A percentile compares a stretch with the other conserved stretches of the same genome.
phyloP scores from a whole-genome alignment of 176 grass and related monocot species.

The Poa pratensis region DNA sequence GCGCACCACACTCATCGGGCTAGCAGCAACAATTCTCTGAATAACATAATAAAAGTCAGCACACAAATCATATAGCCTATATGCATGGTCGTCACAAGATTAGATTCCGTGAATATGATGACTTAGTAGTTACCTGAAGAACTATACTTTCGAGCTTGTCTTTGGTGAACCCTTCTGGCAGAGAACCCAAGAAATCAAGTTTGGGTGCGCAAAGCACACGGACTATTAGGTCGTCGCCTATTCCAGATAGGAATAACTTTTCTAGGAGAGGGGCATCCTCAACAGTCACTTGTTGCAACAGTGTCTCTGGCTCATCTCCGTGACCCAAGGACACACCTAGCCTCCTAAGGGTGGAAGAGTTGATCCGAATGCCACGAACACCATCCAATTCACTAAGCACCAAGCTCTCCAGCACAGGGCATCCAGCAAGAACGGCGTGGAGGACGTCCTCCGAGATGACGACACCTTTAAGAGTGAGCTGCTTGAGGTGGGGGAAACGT shows the following conservation, averaged over 20 bases:
- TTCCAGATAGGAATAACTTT: background rate
- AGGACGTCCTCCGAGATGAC: background rate
- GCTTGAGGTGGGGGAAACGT: background rate
- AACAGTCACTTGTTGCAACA: conserved; percentile 18
- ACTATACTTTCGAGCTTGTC: background rate
- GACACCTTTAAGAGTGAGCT: background rate
- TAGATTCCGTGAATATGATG: too few relatives aligned
- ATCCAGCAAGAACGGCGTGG: background rate
- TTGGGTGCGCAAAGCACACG: background rate
- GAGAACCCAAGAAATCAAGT: background rate
- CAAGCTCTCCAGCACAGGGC: conserved; percentile 13
- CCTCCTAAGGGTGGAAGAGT: background rate
- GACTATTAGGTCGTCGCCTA: background rate
- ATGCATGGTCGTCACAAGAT: too few relatives aligned
- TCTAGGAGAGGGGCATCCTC: conserved; percentile 6
- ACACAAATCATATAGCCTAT: too few relatives aligned
- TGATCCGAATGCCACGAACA: background rate
- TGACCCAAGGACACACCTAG: background rate
- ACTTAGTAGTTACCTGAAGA: background rate
- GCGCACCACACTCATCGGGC: background rate
- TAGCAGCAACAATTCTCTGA: background rate
- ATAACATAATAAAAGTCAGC: too few relatives aligned
- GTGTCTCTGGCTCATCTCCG: background rate
- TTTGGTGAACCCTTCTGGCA: conserved; percentile 6
- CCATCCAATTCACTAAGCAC: background rate